phyloP scores from a whole-genome alignment of 1,284 basidiomycete genomes.

The Sanguinoderma infundibulare region DNA sequence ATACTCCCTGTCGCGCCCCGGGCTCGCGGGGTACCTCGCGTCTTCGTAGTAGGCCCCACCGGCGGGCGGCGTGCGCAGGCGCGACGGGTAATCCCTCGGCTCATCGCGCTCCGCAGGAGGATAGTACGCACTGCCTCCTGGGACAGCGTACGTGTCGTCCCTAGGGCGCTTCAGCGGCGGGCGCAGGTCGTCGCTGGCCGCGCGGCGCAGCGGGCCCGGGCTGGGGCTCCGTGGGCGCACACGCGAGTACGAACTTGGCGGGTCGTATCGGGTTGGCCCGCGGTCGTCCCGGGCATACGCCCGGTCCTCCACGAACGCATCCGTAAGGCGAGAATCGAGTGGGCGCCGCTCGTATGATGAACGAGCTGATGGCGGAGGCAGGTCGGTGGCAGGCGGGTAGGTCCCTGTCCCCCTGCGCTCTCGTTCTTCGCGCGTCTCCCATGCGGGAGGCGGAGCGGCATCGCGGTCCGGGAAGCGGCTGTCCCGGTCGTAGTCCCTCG shows the following conservation, averaged over 20 bases:
- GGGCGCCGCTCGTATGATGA: conserved; percentile 34
- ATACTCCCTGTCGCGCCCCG: conserved; percentile 31
- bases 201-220: conserved; percentile 25
- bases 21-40: conserved; percentile 22
- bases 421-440: conserved; percentile 39
- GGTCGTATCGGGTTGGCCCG: conserved; percentile 23
- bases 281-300: conserved; percentile 31
- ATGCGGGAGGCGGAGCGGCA: conserved; percentile 24
- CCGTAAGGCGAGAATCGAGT: conserved; percentile 35
- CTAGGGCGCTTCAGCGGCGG: conserved; percentile 39
- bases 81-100: conserved; percentile 23
- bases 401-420: conserved; percentile 32
- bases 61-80: conserved; percentile 24
- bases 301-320: conserved; percentile 28
- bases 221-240: conserved; percentile 40
- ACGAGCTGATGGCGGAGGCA: conserved; percentile 24
- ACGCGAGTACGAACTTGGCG: conserved; percentile 29
- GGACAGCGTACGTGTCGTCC: conserved; percentile 31
- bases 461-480: conserved; percentile 27
- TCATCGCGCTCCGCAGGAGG: conserved; percentile 19
- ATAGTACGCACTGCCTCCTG: conserved; percentile 26
- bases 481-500: conserved; percentile 29
- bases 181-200: conserved; percentile 32
- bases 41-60: conserved; percentile 31
- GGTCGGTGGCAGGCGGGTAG: conserved; percentile 23